phyloP scores from a whole-genome alignment of 805 yeast species.

The Blastobotrys attinorum region DNA sequence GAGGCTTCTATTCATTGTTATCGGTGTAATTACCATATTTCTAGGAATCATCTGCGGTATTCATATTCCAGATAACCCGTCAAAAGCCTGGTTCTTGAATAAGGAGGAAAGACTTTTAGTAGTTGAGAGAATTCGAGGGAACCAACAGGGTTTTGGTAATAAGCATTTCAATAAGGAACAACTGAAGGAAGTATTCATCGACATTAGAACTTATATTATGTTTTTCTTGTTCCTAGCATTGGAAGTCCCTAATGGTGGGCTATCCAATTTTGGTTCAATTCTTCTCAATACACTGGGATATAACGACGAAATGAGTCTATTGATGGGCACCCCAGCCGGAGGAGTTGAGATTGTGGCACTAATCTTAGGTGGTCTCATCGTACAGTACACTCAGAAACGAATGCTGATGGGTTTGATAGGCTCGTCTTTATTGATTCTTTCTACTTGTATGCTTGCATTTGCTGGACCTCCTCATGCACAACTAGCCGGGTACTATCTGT shows the following conservation, averaged over 20 bases:
- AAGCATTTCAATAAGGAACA: conserved; percentile 47
- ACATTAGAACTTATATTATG: conserved; percentile 42
- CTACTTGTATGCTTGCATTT: conserved; percentile 38
- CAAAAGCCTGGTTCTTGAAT: conserved; percentile 38
- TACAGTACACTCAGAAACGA: conserved; percentile 4
- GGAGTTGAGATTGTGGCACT: conserved; percentile 27
- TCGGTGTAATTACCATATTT: conserved; percentile 47
- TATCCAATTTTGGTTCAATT: conserved; percentile 41
- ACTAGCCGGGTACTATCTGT: conserved; percentile 34
- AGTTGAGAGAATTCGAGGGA: conserved; percentile 44
- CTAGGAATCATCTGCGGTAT: conserved; percentile 22
- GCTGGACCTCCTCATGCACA: conserved; percentile 30
- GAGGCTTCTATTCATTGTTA: conserved; percentile 50
- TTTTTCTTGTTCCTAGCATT: conserved; percentile 33
- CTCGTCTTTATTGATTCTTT: conserved; percentile 13
- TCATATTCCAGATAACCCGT: conserved; percentile 46
- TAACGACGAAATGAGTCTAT: conserved; percentile 25
- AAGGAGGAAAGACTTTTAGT: conserved; percentile 40
- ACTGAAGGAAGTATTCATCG: conserved; percentile 42
- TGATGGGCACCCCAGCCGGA: conserved; percentile 39
- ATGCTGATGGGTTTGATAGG: background rate
- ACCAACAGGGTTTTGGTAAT: conserved; percentile 52
- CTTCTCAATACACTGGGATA: conserved; percentile 18
- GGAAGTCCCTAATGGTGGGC: conserved; percentile 47
- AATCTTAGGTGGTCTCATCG: conserved; percentile 9